Percentiles rank a stretch among this genome's conserved stretches.
Conservation (phyloP, 345 rosid genomes). For the Eucalyptus dawsonii region DNA sequence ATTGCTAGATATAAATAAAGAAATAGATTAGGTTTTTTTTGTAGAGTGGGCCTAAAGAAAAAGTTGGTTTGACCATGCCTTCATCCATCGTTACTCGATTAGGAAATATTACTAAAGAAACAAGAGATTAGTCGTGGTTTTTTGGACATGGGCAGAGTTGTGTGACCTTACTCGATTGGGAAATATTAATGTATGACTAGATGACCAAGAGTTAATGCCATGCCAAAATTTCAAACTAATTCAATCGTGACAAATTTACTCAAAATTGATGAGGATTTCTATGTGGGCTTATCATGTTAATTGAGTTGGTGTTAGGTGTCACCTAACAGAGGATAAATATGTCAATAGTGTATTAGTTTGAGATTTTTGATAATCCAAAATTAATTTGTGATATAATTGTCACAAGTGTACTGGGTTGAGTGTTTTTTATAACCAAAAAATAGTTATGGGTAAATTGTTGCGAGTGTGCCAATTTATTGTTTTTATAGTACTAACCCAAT, state of each 20-base stretch:
- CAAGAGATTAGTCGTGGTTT: not conserved
- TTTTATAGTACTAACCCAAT: not conserved
- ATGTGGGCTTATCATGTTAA: accelerated
- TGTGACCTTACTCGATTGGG: not conserved
- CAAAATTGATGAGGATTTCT: accelerated
- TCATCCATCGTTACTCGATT: not conserved
- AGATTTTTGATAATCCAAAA: too few relatives aligned
- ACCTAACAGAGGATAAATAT: not conserved
- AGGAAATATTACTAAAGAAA: not conserved
- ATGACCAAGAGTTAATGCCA: too few relatives aligned
- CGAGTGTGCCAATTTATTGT: accelerated
- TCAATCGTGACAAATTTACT: too few relatives aligned
- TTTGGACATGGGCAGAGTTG: not conserved
- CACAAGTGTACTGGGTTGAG: accelerated
- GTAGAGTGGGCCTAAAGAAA: not conserved
- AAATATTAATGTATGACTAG: not conserved
- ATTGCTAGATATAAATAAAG: not conserved
- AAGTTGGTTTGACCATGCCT: not conserved
- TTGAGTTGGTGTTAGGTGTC: accelerated
- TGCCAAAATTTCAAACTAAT: too few relatives aligned
- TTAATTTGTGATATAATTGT: accelerated
- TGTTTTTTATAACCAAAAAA: too few relatives aligned
- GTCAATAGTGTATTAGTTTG: accelerated
- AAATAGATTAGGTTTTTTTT: not conserved
- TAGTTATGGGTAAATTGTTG: accelerated